Percentiles rank a stretch among this genome's conserved stretches.
These are phyloP conservation scores for Penicillium sp. DNA, from an alignment of 2,329 filamentous ascomycete genomes.

Conservation along the genomic window DNA sequence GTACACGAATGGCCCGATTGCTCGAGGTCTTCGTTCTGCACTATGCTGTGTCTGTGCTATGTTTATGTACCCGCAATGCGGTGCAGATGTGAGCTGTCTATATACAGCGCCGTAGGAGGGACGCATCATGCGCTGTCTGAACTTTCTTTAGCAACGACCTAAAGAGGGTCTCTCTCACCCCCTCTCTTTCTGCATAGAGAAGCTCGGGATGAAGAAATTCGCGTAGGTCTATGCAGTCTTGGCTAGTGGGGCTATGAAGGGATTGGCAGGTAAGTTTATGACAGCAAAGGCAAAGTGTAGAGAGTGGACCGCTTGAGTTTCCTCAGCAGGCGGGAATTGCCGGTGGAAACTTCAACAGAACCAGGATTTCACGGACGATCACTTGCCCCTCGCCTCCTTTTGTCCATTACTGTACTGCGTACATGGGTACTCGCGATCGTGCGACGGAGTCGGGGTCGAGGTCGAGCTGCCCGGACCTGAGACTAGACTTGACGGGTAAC, in stretches of 20 bases:
- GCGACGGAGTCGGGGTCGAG: not conserved
- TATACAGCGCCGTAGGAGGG: too few relatives aligned
- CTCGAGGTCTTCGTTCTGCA: not conserved
- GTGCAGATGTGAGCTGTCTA: not conserved
- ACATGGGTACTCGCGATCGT: constrained; percentile 2
- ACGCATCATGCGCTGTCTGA: not conserved
- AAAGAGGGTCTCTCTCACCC: too few relatives aligned
- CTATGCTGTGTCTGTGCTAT: not conserved
- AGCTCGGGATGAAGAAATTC: not conserved
- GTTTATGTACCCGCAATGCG: not conserved
- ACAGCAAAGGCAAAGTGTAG: not conserved
- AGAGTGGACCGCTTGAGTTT: not conserved
- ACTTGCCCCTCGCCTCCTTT: not conserved
- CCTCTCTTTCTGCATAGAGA: too few relatives aligned
- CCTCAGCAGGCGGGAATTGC: constrained; percentile 2
- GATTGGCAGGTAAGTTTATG: constrained; percentile 1
- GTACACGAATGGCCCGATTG: not conserved
- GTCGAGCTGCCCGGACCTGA: not conserved
- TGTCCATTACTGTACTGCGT: not conserved
- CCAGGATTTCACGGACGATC: constrained; percentile 7
- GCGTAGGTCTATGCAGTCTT: not conserved
- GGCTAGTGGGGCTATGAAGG: not conserved
- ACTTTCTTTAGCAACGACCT: not conserved
- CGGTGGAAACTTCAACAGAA: constrained; percentile 13
- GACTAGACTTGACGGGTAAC: not conserved